Evolutionary conservation across 2,329 filamentous ascomycete species (phyloP), one percentile per base, ranked within the genome.

Genomic region (Penicillium sp.): DNA sequence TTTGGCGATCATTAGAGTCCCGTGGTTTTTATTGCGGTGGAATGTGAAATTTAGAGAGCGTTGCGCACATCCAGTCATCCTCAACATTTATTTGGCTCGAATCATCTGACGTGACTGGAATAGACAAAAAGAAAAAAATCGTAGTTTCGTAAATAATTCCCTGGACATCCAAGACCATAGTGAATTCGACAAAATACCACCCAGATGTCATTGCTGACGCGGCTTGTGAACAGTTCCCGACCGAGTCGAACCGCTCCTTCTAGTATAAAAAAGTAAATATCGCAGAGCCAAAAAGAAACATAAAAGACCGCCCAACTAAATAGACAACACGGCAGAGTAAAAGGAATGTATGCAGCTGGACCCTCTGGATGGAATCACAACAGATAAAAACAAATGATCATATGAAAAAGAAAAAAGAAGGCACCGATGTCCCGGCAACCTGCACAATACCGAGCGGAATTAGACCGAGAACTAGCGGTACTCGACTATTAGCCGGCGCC

Each of bases 401-500:
- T 7, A 26, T 41, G 39, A 27, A 29, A 43, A 43, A 32, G 11
- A 33, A 36, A 46, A 35, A 36, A 5, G n/a, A n/a, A n/a, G n/a
- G 18, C 11, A 39, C n/a, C n/a, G n/a, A n/a, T n/a, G n/a, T n/a
- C n/a, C n/a, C n/a, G n/a, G n/a, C n/a, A n/a, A n/a, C n/a, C n/a
- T n/a, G n/a, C n/a, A n/a, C n/a, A n/a, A n/a, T n/a, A n/a, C n/a
- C n/a, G n/a, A n/a, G n/a, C n/a, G n/a, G n/a, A n/a, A n/a, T n/a
- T n/a, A n/a, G n/a, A n/a, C n/a, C n/a, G n/a, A n/a, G n/a, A n/a
- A n/a, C 17, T 15, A 67, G 26, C 47, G 58, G 43, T 66, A 68
- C 39, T 69, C 64, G 8, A 67, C 45, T 32, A 67, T 57, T 29
- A 60, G 51, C 16, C 65, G 53, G 43, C 53, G 57, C 58, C 62